Evolutionary conservation across 495 filamentous ascomycete species (phyloP).

Genomic region (Penicillium mononematosum): DNA sequence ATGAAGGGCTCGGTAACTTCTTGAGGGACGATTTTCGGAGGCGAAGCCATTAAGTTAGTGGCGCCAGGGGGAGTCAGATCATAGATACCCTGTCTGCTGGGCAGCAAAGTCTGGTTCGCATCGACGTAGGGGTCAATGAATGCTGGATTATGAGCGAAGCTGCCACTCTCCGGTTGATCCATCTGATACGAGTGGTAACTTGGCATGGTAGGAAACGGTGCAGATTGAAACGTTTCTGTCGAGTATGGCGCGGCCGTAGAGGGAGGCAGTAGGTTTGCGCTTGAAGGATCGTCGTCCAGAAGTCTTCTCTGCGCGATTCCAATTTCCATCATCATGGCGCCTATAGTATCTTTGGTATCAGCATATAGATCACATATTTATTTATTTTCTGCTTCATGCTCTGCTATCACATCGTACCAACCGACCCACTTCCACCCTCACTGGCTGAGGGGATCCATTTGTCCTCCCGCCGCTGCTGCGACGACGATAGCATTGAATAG

Average conservation of each 20-base stretch:
- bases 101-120: conserved; percentile 14
- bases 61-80: not conserved
- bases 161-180: not conserved
- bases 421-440: conserved; percentile 33
- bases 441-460: conserved; percentile 37
- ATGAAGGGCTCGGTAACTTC: conserved; percentile 7
- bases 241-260: conserved; percentile 18
- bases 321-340: conserved; percentile 43
- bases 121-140: conserved; percentile 1
- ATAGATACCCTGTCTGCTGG: conserved; percentile 2
- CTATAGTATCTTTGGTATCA: conserved; percentile 11
- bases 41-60: not conserved
- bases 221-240: conserved; percentile 21
- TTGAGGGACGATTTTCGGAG: not conserved
- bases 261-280: conserved; percentile 17
- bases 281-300: conserved; percentile 35
- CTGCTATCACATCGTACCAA: conserved; percentile 28
- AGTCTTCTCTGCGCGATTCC: conserved; percentile 38
- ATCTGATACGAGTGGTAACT: conserved; percentile 7
- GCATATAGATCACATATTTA: not conserved
- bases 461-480: conserved; percentile 42
- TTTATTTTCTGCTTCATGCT: not conserved
- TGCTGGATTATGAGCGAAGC: not conserved
- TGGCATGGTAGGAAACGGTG: conserved; percentile 20
- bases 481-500: conserved; percentile 25